Evolutionary conservation across 1,139 yeast genomes (phyloP).

Genomic region (Pichia sp.): DNA sequence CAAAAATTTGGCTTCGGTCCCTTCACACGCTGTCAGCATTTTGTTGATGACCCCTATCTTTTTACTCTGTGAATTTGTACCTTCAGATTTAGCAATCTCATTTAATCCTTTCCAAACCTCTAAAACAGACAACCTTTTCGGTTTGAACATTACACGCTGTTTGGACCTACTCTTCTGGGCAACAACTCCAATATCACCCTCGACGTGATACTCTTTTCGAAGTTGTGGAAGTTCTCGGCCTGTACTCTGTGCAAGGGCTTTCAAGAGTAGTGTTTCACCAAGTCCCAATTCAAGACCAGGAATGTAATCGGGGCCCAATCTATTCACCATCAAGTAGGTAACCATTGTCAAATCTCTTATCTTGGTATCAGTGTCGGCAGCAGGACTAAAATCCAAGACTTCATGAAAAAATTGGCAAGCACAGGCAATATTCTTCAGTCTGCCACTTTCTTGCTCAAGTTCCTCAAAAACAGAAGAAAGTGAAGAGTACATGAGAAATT

Average conservation of each 20-base stretch:
- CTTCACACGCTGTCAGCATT: conserved; percentile 81
- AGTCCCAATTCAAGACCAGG: conserved; percentile 81
- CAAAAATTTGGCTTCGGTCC: conserved; percentile 85
- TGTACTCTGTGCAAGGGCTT: conserved; percentile 86
- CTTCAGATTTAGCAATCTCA: conserved; percentile 73
- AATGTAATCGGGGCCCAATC: conserved; percentile 93
- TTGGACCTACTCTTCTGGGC: conserved; percentile 80
- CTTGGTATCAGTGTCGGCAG: conserved; percentile 29
- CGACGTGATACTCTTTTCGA: conserved; percentile 67
- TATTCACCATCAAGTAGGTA: conserved; percentile 78
- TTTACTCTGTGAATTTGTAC: conserved; percentile 76
- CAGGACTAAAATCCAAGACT: conserved; percentile 43
- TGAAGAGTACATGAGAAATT: conserved; percentile 55
- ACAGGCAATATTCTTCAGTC: conserved; percentile 73
- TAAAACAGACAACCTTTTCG: conserved; percentile 69
- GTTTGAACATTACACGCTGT: conserved; percentile 92
- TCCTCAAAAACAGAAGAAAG: conserved; percentile 67
- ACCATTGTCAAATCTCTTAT: conserved; percentile 58
- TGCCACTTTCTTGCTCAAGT: conserved; percentile 72
- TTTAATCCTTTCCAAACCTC: conserved; percentile 70
- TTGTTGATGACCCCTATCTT: conserved; percentile 76
- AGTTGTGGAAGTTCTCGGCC: conserved; percentile 73
- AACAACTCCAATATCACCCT: conserved; percentile 88
- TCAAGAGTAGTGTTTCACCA: conserved; percentile 83
- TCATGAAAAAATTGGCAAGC: conserved; percentile 68